Evolutionary conservation across 176 grass and related monocot genomes (phyloP).

Genomic region (Aechmea fasciata): DNA sequence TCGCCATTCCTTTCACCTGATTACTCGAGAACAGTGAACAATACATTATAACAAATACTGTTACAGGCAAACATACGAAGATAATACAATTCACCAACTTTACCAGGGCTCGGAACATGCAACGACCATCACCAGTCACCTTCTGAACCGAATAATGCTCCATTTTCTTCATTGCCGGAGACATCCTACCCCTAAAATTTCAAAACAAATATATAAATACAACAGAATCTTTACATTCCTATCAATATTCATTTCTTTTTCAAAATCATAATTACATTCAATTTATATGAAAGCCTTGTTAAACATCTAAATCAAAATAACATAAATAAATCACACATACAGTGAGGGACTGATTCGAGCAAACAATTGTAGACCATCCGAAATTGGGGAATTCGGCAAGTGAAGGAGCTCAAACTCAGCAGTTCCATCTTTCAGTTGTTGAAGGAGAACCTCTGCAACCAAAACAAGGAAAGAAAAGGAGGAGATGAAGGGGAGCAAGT

Average conservation of each 20-base stretch:
- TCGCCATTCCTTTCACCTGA: slow-evolving; percentile 93
- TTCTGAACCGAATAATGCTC: slow-evolving; percentile 65
- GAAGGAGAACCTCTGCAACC: slow-evolving; percentile 45
- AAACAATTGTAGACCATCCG: slow-evolving; percentile 36
- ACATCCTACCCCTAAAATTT: slow-evolving; percentile 40
- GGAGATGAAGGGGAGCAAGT: neutral
- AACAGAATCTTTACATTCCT: neutral
- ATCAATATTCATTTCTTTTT: neutral
- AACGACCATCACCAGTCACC: slow-evolving; percentile 76
- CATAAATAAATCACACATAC: slow-evolving; percentile 26
- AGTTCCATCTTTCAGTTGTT: slow-evolving; percentile 64
- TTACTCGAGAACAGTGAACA: neutral
- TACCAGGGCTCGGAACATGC: slow-evolving; percentile 98
- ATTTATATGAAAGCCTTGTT: neutral
- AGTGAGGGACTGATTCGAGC: slow-evolving; percentile 45
- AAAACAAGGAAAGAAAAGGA: neutral
- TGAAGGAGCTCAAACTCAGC: slow-evolving; percentile 63
- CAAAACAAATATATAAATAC: neutral
- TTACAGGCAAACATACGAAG: neutral
- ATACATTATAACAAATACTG: neutral
- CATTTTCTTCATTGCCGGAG: slow-evolving; percentile 63
- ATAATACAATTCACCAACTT: neutral
- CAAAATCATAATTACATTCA: neutral
- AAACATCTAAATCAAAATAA: slow-evolving; percentile 1
- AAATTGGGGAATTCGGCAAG: slow-evolving; percentile 8